Conservation (phyloP, 768 basidiomycete genomes). For the Favolaschia claudopus region DNA sequence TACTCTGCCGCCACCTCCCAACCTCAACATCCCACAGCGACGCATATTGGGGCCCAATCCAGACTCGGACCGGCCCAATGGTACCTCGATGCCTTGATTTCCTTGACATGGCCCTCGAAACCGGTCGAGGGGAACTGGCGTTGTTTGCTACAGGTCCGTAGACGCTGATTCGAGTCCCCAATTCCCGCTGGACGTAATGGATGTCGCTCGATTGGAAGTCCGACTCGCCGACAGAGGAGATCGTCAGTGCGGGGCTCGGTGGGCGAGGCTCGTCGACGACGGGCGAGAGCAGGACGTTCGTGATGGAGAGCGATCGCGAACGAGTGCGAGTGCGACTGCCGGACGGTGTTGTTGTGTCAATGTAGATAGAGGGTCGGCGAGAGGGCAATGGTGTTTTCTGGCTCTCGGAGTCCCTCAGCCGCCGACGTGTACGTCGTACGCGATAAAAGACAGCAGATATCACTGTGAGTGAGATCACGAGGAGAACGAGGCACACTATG, state of each 20-base stretch:
- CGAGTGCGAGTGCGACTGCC: no score
- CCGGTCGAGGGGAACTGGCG: neutral
- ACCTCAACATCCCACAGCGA: neutral
- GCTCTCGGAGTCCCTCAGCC: neutral
- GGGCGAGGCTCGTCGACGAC: neutral
- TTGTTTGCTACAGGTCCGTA: no score
- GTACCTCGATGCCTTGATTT: neutral
- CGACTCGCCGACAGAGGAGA: neutral
- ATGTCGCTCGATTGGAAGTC: neutral
- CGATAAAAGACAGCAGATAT: neutral
- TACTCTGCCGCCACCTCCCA: slow-evolving; percentile 20
- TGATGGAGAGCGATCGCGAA: slow-evolving; percentile 9
- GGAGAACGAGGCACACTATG: neutral
- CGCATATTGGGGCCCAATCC: neutral
- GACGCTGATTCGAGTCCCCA: no score
- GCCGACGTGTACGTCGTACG: neutral
- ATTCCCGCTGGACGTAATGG: neutral
- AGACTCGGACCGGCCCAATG: neutral
- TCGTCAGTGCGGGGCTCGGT: neutral
- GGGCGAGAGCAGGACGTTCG: neutral
- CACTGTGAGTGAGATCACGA: slow-evolving; percentile 3
- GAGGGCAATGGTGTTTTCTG: no score
- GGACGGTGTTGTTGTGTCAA: no score
- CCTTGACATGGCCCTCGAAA: neutral
- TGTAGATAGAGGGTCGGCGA: neutral